Evolutionary conservation across 2,329 filamentous ascomycete genomes (phyloP).

Genomic region (Exophiala calicioides): DNA sequence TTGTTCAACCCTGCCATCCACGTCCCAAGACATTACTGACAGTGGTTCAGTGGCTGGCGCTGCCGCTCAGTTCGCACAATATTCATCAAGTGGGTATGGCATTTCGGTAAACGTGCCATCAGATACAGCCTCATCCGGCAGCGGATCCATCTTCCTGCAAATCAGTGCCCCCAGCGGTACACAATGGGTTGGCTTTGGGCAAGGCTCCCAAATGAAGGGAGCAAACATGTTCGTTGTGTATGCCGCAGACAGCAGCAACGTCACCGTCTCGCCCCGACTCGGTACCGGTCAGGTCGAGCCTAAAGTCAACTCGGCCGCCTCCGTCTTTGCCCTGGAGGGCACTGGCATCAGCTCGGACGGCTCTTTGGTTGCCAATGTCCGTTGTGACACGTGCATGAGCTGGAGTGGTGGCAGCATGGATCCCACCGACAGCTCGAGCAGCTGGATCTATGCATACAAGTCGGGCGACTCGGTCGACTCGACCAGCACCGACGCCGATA

Average conservation of each 20-base stretch:
- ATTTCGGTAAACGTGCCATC: constrained; percentile 56
- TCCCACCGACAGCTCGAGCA: constrained; percentile 45
- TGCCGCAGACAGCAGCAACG: constrained; percentile 54
- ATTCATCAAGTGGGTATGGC: constrained; percentile 12
- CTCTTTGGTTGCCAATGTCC: constrained; percentile 58
- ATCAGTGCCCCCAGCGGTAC: constrained; percentile 55
- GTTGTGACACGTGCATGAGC: constrained; percentile 55
- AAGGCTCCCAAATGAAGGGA: constrained; percentile 56
- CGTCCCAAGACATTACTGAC: constrained; percentile 38
- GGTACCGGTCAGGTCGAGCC: constrained; percentile 50
- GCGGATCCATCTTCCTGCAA: constrained; percentile 60
- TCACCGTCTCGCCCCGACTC: constrained; percentile 58
- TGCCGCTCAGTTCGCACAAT: constrained; percentile 27
- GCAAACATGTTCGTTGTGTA: constrained; percentile 63
- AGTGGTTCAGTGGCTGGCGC: constrained; percentile 20
- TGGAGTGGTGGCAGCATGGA: constrained; percentile 57
- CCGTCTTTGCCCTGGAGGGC: constrained; percentile 54
- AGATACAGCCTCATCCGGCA: constrained; percentile 51
- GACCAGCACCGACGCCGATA: constrained; percentile 44
- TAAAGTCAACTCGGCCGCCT: constrained; percentile 41
- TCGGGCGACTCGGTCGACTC: constrained; percentile 51
- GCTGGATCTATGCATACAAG: constrained; percentile 55
- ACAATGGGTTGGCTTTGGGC: constrained; percentile 58
- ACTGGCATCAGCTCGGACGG: constrained; percentile 53
- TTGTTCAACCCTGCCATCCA: not conserved